A percentile compares a stretch with the other conserved stretches of the same genome.
Conservation (phyloP, 2,329 filamentous ascomycete species). For the Thielaviopsis populi region DNA sequence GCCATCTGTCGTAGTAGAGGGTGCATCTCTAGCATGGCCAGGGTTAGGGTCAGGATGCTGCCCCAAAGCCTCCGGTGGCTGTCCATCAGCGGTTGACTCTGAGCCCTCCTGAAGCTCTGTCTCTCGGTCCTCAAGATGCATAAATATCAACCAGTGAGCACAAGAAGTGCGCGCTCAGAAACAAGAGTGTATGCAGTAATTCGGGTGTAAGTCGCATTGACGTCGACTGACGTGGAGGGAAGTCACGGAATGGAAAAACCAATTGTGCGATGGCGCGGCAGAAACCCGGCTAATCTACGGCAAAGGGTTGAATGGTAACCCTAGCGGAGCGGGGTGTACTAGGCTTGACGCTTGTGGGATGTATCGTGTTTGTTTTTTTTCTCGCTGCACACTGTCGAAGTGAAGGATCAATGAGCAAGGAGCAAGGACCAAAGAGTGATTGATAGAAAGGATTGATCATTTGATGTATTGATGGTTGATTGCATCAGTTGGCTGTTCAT, state of each 20-base stretch:
- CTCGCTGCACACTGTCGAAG: too few relatives aligned
- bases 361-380: neutral
- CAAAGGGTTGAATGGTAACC: neutral
- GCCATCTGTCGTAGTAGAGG: neutral
- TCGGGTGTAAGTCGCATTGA: neutral
- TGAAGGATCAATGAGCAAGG: too few relatives aligned
- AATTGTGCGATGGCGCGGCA: neutral
- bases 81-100: neutral
- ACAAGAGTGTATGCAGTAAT: neutral
- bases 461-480: too few relatives aligned
- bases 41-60: neutral
- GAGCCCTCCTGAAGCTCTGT: neutral
- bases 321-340: too few relatives aligned
- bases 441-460: too few relatives aligned
- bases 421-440: too few relatives aligned
- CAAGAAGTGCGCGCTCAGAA: too few relatives aligned
- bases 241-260: conserved; percentile 10
- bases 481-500: too few relatives aligned
- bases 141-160: neutral
- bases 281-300: neutral
- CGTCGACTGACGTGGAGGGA: neutral
- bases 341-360: too few relatives aligned
- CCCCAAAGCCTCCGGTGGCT: neutral
- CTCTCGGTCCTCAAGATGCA: neutral
- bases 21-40: too few relatives aligned